phyloP scores from a whole-genome alignment of 2,329 filamentous ascomycete species.

The Fusarium compactum region DNA sequence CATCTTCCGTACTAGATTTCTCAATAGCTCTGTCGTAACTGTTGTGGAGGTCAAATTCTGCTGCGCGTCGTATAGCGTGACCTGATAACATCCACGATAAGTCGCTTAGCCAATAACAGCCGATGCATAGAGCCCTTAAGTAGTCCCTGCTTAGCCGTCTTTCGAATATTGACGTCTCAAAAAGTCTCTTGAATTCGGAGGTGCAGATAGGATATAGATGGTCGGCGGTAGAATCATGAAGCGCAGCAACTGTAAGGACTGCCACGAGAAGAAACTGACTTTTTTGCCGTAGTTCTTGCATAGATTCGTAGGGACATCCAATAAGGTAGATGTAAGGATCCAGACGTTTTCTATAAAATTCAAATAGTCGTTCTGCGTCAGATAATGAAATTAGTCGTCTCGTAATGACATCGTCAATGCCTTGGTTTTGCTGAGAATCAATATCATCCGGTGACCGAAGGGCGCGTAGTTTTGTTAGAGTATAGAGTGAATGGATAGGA shows the following conservation, averaged over 20 bases:
- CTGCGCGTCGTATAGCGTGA: constrained; percentile 62
- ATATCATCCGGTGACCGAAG: constrained; percentile 51
- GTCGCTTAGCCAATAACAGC: constrained; percentile 73
- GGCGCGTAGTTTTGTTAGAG: constrained; percentile 54
- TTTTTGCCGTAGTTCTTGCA: constrained; percentile 64
- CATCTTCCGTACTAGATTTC: constrained; percentile 57
- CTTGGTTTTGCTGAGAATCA: constrained; percentile 34
- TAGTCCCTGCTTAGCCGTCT: constrained; percentile 60
- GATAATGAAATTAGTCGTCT: constrained; percentile 57
- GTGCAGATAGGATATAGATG: constrained; percentile 65
- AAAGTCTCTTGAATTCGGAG: constrained; percentile 66
- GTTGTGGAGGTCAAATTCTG: constrained; percentile 60
- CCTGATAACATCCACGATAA: constrained; percentile 72
- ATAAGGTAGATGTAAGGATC: constrained; percentile 67
- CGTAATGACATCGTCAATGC: constrained; percentile 52
- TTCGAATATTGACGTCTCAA: constrained; percentile 60
- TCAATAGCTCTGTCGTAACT: constrained; percentile 56
- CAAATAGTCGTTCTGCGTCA: constrained; percentile 64
- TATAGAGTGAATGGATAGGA: constrained; percentile 56
- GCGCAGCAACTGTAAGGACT: constrained; percentile 70
- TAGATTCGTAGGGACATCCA: constrained; percentile 62
- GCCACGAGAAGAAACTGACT: constrained; percentile 68
- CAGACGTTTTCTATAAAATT: constrained; percentile 62
- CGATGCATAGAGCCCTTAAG: constrained; percentile 70
- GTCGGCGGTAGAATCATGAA: constrained; percentile 68